Evolutionary conservation across 768 basidiomycete species (phyloP), one percentile per base, ranked within the genome.

Genomic region (Phaffia tasmanica): DNA sequence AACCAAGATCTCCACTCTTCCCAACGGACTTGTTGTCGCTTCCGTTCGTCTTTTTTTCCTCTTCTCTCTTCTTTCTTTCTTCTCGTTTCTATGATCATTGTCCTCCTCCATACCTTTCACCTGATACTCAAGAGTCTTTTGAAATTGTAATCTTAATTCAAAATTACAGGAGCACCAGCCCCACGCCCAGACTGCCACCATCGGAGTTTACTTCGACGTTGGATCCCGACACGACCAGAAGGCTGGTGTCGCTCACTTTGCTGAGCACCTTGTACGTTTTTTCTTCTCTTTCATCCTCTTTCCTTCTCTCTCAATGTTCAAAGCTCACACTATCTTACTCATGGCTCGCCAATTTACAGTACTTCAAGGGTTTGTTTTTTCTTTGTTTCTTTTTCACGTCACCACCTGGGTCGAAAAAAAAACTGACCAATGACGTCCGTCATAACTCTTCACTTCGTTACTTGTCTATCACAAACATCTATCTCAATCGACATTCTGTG

Each of bases 161-260:
- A 21, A 19, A 7, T 5, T 30, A n/a, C 71, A 73, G 49, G 64
- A 69, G 57, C 46, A 62, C 60, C 64, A 65, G 69, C 82, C 89
- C 5, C 86, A 89, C 76, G 86, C 90, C 4, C 88, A 93, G 78
- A 98, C 95, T 0, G 92, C 93, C 8, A 99, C 94, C n/a, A 91
- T 97, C 47, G 95, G 95, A 70, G 87, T 98, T 68, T 99, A 92
- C 92, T 94, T 99, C 73, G 94, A 98, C 76, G 94, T 95, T 67
- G 95, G 95, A 70, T 92, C 89, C 70, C 84, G 95, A 64, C 93
- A 92, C 67, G 95, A 99, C 83, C 84, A 84, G 78, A 94, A 89
- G 49, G 93, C 87, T 72, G 95, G 95, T 61, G 92, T 91, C 14
- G 95, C 95, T 55, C 95, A 98, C 80, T 99, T 99, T 82, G 84